Percentiles rank a stretch among this genome's conserved stretches.
Conservation (phyloP, 2,329 filamentous ascomycete species). For the Penicillium sp. region DNA sequence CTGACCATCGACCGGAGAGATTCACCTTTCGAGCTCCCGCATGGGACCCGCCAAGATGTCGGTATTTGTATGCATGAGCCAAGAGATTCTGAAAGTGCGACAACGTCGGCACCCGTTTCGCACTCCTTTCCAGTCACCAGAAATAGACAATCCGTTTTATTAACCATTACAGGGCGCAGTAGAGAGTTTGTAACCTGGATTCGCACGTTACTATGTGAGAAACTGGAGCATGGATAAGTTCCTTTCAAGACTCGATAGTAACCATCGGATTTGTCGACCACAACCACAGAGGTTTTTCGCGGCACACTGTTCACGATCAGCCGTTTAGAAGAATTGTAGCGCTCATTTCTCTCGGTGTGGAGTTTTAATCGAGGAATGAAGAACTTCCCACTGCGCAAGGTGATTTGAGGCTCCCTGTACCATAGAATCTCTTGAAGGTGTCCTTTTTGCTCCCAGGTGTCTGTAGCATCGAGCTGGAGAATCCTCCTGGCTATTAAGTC, state of each 20-base stretch:
- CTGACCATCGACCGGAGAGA: conserved; percentile 10
- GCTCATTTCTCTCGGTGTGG: conserved; percentile 15
- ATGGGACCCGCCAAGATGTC: conserved; percentile 1
- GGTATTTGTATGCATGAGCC: conserved; percentile 13
- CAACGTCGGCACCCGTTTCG: not conserved
- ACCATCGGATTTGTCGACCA: conserved; percentile 1
- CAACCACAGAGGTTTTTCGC: conserved; percentile 1
- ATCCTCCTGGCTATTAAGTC: conserved; percentile 12
- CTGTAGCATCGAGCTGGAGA: conserved; percentile 14
- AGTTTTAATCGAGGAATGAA: conserved; percentile 32
- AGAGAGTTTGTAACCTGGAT: conserved; percentile 13
- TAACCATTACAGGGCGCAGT: conserved; percentile 13
- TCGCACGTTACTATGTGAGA: not conserved
- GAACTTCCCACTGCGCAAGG: conserved; percentile 21
- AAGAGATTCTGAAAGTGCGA: conserved; percentile 11
- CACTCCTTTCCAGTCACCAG: conserved; percentile 13
- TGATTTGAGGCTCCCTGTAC: conserved; percentile 31
- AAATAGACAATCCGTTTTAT: conserved; percentile 8
- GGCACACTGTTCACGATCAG: conserved; percentile 16
- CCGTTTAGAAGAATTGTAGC: conserved; percentile 25
- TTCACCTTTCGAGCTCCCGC: conserved; percentile 5
- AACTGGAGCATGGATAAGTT: not conserved
- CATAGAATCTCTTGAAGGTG: conserved; percentile 22
- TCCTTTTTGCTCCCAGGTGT: conserved; percentile 16
- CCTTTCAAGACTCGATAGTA: conserved; percentile 14